Conservation (phyloP, 2,329 filamentous ascomycete genomes). For the Claviceps sp. region DNA sequence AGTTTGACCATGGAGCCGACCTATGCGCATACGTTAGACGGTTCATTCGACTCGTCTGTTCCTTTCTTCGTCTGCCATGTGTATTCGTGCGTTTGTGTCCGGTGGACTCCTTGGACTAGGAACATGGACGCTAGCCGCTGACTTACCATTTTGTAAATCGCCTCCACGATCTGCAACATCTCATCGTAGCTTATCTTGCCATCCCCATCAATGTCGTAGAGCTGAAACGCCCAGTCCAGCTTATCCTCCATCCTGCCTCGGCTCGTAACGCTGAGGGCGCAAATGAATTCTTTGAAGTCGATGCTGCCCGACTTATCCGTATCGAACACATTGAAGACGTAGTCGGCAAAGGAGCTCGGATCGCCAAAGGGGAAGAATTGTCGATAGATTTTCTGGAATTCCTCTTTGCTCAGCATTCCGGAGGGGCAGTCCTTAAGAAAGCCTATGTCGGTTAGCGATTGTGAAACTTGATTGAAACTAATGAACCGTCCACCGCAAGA, state of each 20-base stretch:
- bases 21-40: constrained; percentile 28
- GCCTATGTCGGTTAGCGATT: background rate
- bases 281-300: constrained; percentile 99
- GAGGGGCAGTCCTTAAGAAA: constrained; percentile 77
- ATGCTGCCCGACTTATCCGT: constrained; percentile 94
- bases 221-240: constrained; percentile 96
- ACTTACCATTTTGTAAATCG: constrained; percentile 97
- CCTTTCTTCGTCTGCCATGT: no score
- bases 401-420: constrained; percentile 91
- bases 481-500: no score
- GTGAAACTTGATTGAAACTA: no score
- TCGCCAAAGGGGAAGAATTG: constrained; percentile 99
- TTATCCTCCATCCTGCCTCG: constrained; percentile 99
- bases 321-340: constrained; percentile 98
- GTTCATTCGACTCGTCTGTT: no score
- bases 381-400: constrained; percentile 99
- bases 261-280: constrained; percentile 90
- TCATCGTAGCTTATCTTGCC: constrained; percentile 98
- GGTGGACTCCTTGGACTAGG: no score
- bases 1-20: constrained; percentile 99
- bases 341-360: constrained; percentile 93
- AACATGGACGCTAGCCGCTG: background rate
- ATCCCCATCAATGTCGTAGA: constrained; percentile 98
- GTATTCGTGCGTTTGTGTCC: no score
- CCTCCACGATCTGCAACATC: constrained; percentile 97